Evolutionary conservation across 352 stramenopile genomes (phyloP).

Genomic region (Elongisporangium undulatum): DNA sequence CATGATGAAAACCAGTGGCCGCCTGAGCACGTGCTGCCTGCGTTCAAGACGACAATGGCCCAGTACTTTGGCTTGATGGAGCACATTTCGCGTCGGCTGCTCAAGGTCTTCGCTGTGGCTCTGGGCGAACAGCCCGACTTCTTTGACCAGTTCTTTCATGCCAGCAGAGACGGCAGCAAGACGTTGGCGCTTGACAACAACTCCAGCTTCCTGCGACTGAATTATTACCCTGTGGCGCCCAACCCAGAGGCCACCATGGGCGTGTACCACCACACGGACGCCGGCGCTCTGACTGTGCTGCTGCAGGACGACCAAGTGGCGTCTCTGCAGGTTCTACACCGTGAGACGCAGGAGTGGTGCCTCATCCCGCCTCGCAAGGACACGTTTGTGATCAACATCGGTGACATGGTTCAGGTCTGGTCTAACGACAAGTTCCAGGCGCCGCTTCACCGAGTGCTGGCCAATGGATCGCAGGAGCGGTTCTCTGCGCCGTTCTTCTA

Average conservation of each 20-base stretch:
- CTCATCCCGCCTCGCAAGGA: conserved; percentile 36
- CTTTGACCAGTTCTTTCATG: conserved; percentile 61
- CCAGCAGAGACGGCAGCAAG: conserved; percentile 2
- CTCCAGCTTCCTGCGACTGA: conserved; percentile 89
- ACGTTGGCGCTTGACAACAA: conserved; percentile 28
- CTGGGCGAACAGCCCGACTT: conserved; percentile 45
- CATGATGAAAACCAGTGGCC: conserved; percentile 87
- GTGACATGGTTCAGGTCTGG: conserved; percentile 60
- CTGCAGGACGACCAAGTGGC: conserved; percentile 60
- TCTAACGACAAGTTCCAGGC: conserved; percentile 51
- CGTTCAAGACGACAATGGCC: conserved; percentile 49
- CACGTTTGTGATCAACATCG: conserved; percentile 62
- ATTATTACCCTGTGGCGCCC: conserved; percentile 84
- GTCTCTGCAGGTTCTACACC: conserved; percentile 52
- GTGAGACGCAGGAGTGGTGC: conserved; percentile 38
- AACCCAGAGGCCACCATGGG: conserved; percentile 45
- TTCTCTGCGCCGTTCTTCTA: conserved; percentile 68
- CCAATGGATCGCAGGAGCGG: conserved; percentile 23
- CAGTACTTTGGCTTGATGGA: conserved; percentile 48
- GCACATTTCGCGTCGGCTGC: conserved; percentile 40
- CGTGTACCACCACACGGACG: conserved; percentile 60
- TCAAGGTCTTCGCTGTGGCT: conserved; percentile 59
- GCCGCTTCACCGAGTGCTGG: conserved; percentile 48
- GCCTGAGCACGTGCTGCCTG: conserved; percentile 28
- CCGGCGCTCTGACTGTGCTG: conserved; percentile 52